Percentiles rank a stretch among this genome's conserved stretches.
phyloP scores from a whole-genome alignment of 2,329 filamentous ascomycete species.

The Sporothrix protearum region DNA sequence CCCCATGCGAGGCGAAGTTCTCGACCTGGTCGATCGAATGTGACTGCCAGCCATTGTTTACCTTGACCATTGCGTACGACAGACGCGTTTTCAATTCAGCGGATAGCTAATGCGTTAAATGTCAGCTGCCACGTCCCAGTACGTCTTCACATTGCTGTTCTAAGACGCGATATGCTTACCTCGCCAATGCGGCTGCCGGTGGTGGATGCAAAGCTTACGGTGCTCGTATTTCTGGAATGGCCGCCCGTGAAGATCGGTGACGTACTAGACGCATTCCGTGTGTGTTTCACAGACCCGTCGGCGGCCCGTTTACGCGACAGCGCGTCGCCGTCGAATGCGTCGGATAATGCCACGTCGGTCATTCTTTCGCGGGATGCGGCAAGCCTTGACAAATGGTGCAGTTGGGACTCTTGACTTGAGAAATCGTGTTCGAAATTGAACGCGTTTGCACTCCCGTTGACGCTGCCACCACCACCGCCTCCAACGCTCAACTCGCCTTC shows the following conservation, averaged over 20 bases:
- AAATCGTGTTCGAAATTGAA: slow-evolving; percentile 31
- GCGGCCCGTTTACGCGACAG: slow-evolving; percentile 69
- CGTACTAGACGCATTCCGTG: slow-evolving; percentile 40
- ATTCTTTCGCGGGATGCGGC: slow-evolving; percentile 54
- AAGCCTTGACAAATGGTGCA: slow-evolving; percentile 56
- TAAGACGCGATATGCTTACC: slow-evolving; percentile 48
- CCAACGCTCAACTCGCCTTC: slow-evolving; percentile 42
- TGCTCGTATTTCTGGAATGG: slow-evolving; percentile 70
- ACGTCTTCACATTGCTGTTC: not conserved
- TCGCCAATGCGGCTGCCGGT: slow-evolving; percentile 71
- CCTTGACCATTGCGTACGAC: slow-evolving; percentile 90
- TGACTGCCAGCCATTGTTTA: slow-evolving; percentile 83
- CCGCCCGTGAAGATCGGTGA: slow-evolving; percentile 48
- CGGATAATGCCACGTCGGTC: slow-evolving; percentile 34
- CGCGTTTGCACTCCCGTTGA: slow-evolving; percentile 10
- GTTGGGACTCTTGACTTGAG: slow-evolving; percentile 54
- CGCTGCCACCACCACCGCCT: slow-evolving; percentile 35
- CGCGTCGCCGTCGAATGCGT: slow-evolving; percentile 33
- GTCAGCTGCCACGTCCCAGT: not conserved
- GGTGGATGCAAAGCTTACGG: slow-evolving; percentile 58
- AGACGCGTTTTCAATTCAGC: slow-evolving; percentile 77
- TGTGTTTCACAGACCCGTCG: slow-evolving; percentile 66
- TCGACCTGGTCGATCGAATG: slow-evolving; percentile 75
- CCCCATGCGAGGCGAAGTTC: slow-evolving; percentile 64
- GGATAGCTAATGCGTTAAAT: slow-evolving; percentile 55